Evolutionary conservation across 805 yeast species (phyloP), one percentile per base, ranked within the genome.

Genomic region (Saccharomycopsis fibuligera): DNA sequence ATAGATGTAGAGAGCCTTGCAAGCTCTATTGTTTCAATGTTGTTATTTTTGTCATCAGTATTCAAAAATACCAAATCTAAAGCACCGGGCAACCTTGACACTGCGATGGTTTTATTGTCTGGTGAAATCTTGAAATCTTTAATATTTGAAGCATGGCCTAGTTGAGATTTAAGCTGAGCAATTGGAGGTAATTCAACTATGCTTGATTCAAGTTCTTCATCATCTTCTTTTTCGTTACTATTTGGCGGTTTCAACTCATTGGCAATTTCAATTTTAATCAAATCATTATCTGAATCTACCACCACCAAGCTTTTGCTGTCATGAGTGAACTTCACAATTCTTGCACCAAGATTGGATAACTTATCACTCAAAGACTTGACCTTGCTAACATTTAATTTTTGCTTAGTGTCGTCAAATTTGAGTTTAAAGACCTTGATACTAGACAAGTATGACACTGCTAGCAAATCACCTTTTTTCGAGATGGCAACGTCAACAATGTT

Each of bases 371-470:
- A 17, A 60, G 47, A 16, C 59, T 77, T 72, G 35, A 85, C 60
- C 57, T 81, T 84, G 16, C 66, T 63, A 4, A 85, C 81, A 38
- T 66, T 62, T 29, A 78, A 58, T 54, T 68, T 69, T 6, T 64
- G 37, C 42, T 69, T 72, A 19, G 48, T 51, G 19, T 63, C 63
- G 6, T 57, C 57, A 40, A 74, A 76, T n/a, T 67, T 64, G 37
- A 91, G 68, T 51, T 69, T 70, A 61, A 88, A 91, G 1, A 90
- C 58, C 62, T 83, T 87, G 3, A 86, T 79, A 1, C 81, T 72
- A 12, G 79, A 69, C 39, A 80, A 67, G 39, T 95, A 79, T 4
- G 89, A 78, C 19, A 90, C 93, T 0, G 82, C 83, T 45, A 93
- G 65, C 24, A 79, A 69, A 30, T 76, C 68, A 2, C 86, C 90